These are phyloP conservation scores for Camellia granthamiana DNA, from an alignment of 148 eudicot genomes.

Conservation along the genomic window DNA sequence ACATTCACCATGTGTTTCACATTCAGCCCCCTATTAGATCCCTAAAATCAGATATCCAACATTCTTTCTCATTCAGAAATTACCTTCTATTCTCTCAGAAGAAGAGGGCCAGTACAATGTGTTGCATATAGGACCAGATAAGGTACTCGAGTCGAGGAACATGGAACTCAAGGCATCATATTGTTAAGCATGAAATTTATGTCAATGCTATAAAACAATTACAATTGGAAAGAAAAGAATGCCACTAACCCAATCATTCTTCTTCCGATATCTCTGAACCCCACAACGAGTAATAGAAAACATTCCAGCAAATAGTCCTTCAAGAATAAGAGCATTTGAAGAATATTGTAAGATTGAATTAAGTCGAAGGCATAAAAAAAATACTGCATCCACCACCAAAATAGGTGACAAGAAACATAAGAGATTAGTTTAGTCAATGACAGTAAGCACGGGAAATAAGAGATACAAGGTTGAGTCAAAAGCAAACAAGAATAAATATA, in stretches of 20 bases:
- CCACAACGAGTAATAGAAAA: conserved; percentile 74
- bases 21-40: background rate
- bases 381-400: background rate
- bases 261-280: conserved; percentile 63
- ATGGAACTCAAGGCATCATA: background rate
- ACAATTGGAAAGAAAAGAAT: background rate
- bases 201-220: background rate
- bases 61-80: background rate
- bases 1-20: background rate
- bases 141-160: background rate
- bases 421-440: too few species aligned
- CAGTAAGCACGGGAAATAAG: background rate
- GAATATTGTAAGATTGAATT: background rate
- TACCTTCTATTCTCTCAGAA: background rate
- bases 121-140: background rate
- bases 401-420: background rate
- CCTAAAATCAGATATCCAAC: background rate
- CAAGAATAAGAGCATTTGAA: background rate
- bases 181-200: background rate
- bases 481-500: background rate
- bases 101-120: background rate
- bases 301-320: conserved; percentile 76
- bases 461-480: background rate
- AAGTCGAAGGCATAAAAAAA: background rate
- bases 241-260: conserved; percentile 73